Evolutionary conservation across 2,329 filamentous ascomycete species (phyloP), one percentile per base, ranked within the genome.

Genomic region (Arthroderma sp.): DNA sequence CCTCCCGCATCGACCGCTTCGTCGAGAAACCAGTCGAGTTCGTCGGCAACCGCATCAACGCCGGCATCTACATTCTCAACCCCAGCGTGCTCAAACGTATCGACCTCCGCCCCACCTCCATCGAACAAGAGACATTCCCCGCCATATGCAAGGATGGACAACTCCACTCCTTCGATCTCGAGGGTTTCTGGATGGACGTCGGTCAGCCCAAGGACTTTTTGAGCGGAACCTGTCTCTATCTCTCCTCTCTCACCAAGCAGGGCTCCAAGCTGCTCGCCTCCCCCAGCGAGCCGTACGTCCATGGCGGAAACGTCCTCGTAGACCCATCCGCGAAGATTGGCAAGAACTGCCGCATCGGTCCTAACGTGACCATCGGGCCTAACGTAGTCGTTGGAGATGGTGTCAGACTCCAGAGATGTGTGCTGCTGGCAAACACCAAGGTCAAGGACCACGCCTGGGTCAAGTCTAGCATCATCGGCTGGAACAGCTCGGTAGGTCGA

Each of bases 1-100:
- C 88, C 56, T 88, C 89, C 51, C 84, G 88, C 70, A 97, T 98
- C 74, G 93, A 98, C 76, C 90, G 93, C 65, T 98, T 98, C 77
- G 93, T 98, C 65, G 91, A 98, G 83, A 98, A 98, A 81, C 91
- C 91, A 38, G 88, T 97, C 71, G 89, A 97, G 77, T 97, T 96
- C 70, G 91, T 97, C 59, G 91, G 91, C 67, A 97, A 97, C 82
- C 87, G 91, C 64, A 97, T 97, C 81, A 97, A 97, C 68, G 93
- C 91, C 65, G 93, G 93, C 76, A 88, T 97, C 76, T 97, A 97
- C 80, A 95, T 97, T 67, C 81, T 97, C 68, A 97, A 96, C 80
- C 90, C 91, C 53, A 90, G 86, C 55, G 84, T 97, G 41, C 83
- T 98, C 60, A 79, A 85, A 64, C 87, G 91, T 72, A 97, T 98